Base-by-base conservation (phyloP, 495 filamentous ascomycete species). In the Talaromyces thailandensis region DNA sequence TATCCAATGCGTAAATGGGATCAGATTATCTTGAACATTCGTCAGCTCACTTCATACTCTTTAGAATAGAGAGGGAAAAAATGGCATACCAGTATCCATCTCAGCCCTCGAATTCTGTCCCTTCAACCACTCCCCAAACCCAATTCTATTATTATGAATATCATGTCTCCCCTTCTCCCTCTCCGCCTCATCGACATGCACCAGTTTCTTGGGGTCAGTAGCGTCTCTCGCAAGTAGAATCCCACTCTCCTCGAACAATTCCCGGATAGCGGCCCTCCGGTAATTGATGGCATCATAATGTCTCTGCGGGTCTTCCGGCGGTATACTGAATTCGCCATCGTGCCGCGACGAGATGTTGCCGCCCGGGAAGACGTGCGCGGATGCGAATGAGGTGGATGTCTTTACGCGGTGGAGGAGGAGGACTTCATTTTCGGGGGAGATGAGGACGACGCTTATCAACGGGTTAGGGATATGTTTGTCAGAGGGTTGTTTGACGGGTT, bases 281-380 rank as follows among this genome's bases (percentile, higher is more conserved):
- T 96, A 96, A 6, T 81, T 80, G 18, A 75, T 69, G 4, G 82
- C 82, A 69, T 96, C 91, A 6, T 79, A 69, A 70, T 95, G 90
- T 12, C 85, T 69, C n/a, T 71, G 70, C 0, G 67, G 64, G 37
- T 73, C 69, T 6, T 79, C 75, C 6, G 67, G 68, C 0, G 77
- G 69, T 0, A 71, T 67, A 6, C 85, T 84, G 28, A 86, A 77
- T 0, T 73, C 64, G 7, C 87, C 90, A 62, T 96, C 91, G 62
- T 91, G 86, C 48, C 84, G 82, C 0, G 74, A 58, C 0, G 88
- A 88, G 7, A 95, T 76, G 64, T 94, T 92, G 0, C 94, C 94
- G n/a, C 94, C 94, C 0, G 94, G 94, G 67, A 98, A 98, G 62
- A 98, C 94, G 69, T 98, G 92, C 0, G 93, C 93, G 0, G 90